Conservation (phyloP, 345 rosid genomes). For the Theobroma cacao region DNA sequence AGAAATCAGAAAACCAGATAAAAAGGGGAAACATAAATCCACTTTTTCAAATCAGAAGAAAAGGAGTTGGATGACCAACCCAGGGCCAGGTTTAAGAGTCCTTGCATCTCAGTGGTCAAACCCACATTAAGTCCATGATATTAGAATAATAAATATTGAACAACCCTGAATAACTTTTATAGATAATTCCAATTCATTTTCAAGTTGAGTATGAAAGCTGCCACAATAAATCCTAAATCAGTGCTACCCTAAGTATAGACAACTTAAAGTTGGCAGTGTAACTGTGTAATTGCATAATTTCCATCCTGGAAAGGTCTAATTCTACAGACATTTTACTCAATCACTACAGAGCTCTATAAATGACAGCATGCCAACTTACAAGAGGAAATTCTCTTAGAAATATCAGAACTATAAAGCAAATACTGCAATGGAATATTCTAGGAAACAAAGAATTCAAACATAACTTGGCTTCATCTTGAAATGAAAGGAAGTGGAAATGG, state of each 20-base stretch:
- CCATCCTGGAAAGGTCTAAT: not conserved
- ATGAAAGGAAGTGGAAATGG: constrained; percentile 8
- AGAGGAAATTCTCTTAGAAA: not conserved
- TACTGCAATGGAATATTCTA: not conserved
- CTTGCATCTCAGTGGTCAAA: not conserved
- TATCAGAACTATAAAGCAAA: not conserved
- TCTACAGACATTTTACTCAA: constrained; percentile 3
- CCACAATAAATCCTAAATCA: not conserved
- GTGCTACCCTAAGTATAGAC: not conserved
- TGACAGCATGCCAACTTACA: not conserved
- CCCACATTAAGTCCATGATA: not conserved
- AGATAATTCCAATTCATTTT: not conserved
- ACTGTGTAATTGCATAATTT: not conserved
- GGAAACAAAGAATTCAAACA: not conserved
- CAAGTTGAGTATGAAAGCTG: not conserved
- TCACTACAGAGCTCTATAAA: not conserved
- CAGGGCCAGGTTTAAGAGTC: not conserved
- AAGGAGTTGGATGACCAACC: not conserved
- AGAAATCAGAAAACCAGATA: not conserved
- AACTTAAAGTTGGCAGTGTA: not conserved
- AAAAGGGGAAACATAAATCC: not conserved
- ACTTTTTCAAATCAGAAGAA: not conserved
- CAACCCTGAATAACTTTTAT: not conserved
- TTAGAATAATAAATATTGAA: not conserved
- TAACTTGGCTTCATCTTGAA: not conserved